Evolutionary conservation across 2,329 filamentous ascomycete genomes (phyloP), one percentile per base, ranked within the genome.

Genomic region (Ophiostoma sp.): DNA sequence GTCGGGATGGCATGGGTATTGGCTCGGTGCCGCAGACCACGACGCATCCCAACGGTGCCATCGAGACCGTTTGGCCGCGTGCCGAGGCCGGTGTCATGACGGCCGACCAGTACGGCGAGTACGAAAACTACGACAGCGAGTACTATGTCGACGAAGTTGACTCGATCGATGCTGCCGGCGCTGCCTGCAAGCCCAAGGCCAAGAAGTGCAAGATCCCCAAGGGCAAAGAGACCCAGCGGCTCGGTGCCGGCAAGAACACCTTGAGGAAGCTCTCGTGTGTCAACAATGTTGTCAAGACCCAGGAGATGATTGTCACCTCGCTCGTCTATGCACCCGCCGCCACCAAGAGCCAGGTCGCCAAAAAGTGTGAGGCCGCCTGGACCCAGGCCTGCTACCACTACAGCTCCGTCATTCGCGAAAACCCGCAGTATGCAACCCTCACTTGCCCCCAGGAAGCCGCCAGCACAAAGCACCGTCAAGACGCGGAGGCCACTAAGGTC

Each of bases 311-410:
- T 68, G 75, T 78, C 64, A 77, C 76, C 11, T 73, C 73, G 11
- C 31, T 77, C 28, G 31, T 36, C 5, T 78, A 73, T 39, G 66
- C 66, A 3, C 28, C 66, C 7, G 75, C 52, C 1, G 61, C 76
- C 5, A 39, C 45, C 6, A 25, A 74, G 17, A 75, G 73, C 1
- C 66, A 61, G 8, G 75, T 77, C 5, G 45, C 66, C 5, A 71
- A 31, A 28, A 72, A 61, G 1, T 78, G 76, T 73, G 42, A n/a
- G 17, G 15, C 52, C 9, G 12, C 64, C 42, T 77, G 71, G 69
- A 70, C 73, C 33, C 77, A 78, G 70, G 77, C 77, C n/a, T 78
- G 77, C 71, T 75, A 75, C 69, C 77, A 78, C 64, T 78, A 78
- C 73, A 76, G 75, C 61, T 78, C 77, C 1, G 77, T 74, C 57